A percentile compares a stretch with the other conserved stretches of the same genome.
Evolutionary conservation across 2,329 filamentous ascomycete species (phyloP).

Genomic region (Amauroascus verrucosus): DNA sequence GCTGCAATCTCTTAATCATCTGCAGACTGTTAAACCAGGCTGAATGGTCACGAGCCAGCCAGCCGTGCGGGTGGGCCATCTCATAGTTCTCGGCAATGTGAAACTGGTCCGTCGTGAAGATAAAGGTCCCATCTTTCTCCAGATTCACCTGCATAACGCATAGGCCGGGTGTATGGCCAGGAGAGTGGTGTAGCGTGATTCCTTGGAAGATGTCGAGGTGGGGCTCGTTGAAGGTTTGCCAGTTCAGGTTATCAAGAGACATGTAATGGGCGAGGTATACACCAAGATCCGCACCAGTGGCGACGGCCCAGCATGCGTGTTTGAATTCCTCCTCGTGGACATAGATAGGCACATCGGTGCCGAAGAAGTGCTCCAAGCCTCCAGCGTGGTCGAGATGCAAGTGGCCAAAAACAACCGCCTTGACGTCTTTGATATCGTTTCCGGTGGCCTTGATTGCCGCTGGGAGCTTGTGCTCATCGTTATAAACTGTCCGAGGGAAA

Average conservation of each 20-base stretch:
- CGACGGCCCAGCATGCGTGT: slow-evolving; percentile 38
- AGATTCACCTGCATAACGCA: slow-evolving; percentile 32
- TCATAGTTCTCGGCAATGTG: slow-evolving; percentile 34
- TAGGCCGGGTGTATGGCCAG: slow-evolving; percentile 31
- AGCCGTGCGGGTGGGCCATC: slow-evolving; percentile 27
- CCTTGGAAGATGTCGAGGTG: slow-evolving; percentile 34
- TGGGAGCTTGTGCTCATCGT: slow-evolving; percentile 26
- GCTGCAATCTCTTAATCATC: slow-evolving; percentile 27
- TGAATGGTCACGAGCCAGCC: slow-evolving; percentile 30
- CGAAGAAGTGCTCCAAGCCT: slow-evolving; percentile 38
- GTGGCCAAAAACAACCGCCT: slow-evolving; percentile 40
- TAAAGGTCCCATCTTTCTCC: slow-evolving; percentile 29
- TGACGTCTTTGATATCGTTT: slow-evolving; percentile 40
- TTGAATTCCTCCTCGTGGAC: slow-evolving; percentile 42
- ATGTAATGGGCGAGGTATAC: slow-evolving; percentile 33
- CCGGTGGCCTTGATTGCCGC: slow-evolving; percentile 30
- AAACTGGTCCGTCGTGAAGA: slow-evolving; percentile 36
- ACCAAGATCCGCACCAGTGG: slow-evolving; percentile 33
- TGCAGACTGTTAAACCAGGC: slow-evolving; percentile 30
- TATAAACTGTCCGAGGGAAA: slow-evolving; percentile 31
- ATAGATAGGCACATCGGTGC: slow-evolving; percentile 37
- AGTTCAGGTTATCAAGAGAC: slow-evolving; percentile 31
- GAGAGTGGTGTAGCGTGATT: slow-evolving; percentile 29
- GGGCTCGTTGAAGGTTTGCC: slow-evolving; percentile 35
- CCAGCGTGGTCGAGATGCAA: slow-evolving; percentile 42